phyloP scores from a whole-genome alignment of 768 basidiomycete genomes.

The Mycena albidolilacea region DNA sequence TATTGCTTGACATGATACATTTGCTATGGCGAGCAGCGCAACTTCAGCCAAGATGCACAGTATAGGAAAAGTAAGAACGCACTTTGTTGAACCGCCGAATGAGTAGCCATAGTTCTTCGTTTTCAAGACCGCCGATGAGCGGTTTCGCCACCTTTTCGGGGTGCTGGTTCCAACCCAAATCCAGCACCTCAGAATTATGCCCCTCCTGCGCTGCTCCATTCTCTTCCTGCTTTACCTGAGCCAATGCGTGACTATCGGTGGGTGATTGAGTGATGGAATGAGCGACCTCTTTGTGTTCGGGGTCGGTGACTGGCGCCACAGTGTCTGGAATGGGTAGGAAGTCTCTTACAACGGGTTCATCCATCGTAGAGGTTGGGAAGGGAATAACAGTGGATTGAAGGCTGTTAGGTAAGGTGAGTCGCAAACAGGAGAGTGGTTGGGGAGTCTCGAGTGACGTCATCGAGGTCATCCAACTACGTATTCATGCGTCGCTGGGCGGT shows the following conservation, averaged over 20 bases:
- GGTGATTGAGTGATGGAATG: conserved; percentile 30
- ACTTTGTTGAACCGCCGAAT: conserved; percentile 60
- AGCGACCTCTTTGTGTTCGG: conserved; percentile 27
- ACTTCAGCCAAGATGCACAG: conserved; percentile 17
- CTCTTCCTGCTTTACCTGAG: conserved; percentile 25
- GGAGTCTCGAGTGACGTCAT: conserved; percentile 25
- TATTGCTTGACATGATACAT: conserved; percentile 54
- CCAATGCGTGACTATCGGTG: conserved; percentile 31
- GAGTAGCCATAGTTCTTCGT: conserved; percentile 56
- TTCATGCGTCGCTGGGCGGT: conserved; percentile 15
- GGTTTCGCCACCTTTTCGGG: conserved; percentile 44
- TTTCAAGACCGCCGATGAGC: conserved; percentile 51
- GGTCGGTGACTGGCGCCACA: conserved; percentile 31
- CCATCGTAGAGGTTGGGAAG: conserved; percentile 23
- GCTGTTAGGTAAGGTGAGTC: conserved; percentile 6
- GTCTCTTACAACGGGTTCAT: conserved; percentile 26
- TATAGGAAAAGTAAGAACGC: conserved; percentile 25
- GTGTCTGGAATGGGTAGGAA: conserved; percentile 32
- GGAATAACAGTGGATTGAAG: conserved; percentile 14
- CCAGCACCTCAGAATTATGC: conserved; percentile 24
- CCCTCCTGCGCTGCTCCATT: conserved; percentile 26
- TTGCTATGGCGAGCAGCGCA: conserved; percentile 46
- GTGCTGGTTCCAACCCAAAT: conserved; percentile 31
- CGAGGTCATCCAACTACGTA: conserved; percentile 23
- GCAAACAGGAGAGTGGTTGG: background rate